Percentiles rank a stretch among this genome's conserved stretches.
These are phyloP conservation scores for Amesomyces nigricolor DNA, from an alignment of 2,329 filamentous ascomycete species.

Conservation along the genomic window DNA sequence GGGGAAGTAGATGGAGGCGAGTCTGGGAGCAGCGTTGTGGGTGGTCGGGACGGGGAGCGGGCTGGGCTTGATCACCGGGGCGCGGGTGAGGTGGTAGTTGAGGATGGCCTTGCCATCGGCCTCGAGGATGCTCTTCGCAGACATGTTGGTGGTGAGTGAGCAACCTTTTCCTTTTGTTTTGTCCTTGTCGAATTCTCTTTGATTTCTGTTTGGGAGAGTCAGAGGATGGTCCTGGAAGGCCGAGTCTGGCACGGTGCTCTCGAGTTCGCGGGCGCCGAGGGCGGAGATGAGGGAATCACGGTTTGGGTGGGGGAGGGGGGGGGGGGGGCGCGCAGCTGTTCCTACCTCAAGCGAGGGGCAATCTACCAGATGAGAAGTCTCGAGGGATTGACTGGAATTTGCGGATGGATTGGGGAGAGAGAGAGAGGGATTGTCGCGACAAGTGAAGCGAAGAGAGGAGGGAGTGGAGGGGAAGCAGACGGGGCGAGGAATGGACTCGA, in stretches of 20 bases:
- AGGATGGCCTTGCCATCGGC: constrained; percentile 99
- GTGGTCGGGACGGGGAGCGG: constrained; percentile 76
- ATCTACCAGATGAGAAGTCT: constrained; percentile 15
- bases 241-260: background rate
- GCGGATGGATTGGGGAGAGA: background rate
- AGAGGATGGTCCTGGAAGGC: constrained; percentile 6
- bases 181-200: constrained; percentile 11
- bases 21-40: constrained; percentile 88
- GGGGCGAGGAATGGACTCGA: constrained; percentile 8
- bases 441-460: constrained; percentile 1
- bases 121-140: constrained; percentile 95
- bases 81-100: constrained; percentile 99
- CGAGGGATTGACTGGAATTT: background rate
- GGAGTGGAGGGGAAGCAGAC: constrained; percentile 9
- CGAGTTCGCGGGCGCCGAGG: constrained; percentile 7
- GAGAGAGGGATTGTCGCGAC: background rate
- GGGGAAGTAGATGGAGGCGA: constrained; percentile 88
- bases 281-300: background rate
- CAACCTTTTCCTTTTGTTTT: constrained; percentile 10
- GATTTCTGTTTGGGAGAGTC: background rate
- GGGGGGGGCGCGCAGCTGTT: constrained; percentile 3
- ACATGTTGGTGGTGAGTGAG: constrained; percentile 51
- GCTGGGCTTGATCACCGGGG: constrained; percentile 95
- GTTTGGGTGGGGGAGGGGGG: no score
- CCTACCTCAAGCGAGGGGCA: constrained; percentile 16